Conservation (phyloP, 2,329 filamentous ascomycete species). For the Verticillium dahliae region DNA sequence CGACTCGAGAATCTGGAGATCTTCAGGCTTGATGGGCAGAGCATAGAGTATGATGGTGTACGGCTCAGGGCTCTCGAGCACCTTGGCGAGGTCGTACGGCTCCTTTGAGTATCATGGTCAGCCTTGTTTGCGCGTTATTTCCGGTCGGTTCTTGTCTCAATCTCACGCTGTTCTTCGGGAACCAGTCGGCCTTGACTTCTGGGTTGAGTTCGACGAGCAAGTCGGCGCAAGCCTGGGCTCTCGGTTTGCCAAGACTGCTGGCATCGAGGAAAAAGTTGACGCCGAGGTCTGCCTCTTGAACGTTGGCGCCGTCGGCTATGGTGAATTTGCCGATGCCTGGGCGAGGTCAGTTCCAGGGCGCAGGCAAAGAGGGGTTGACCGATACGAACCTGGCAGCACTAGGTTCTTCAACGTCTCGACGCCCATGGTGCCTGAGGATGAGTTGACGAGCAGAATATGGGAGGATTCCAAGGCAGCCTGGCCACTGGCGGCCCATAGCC, state of each 20-base stretch:
- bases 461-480: slow-evolving; percentile 87
- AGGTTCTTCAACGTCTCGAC: slow-evolving; percentile 94
- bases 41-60: slow-evolving; percentile 53
- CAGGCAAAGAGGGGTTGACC: background rate
- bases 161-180: slow-evolving; percentile 39
- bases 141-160: background rate
- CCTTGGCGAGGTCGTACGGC: slow-evolving; percentile 26
- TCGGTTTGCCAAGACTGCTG: slow-evolving; percentile 64
- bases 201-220: slow-evolving; percentile 85
- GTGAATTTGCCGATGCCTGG: slow-evolving; percentile 82
- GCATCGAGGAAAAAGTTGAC: slow-evolving; percentile 97
- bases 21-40: slow-evolving; percentile 37
- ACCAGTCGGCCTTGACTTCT: slow-evolving; percentile 76
- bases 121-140: background rate
- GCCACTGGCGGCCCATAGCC: slow-evolving; percentile 89
- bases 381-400: slow-evolving; percentile 66
- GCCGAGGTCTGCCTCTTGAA: slow-evolving; percentile 79
- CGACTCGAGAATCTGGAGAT: slow-evolving; percentile 36
- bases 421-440: slow-evolving; percentile 77
- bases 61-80: slow-evolving; percentile 31
- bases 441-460: slow-evolving; percentile 86
- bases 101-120: slow-evolving; percentile 11
- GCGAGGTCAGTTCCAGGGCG: background rate
- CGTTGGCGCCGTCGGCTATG: slow-evolving; percentile 73
- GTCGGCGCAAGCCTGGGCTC: slow-evolving; percentile 71